phyloP scores from a whole-genome alignment of 352 stramenopile species.

The Globisporangium recalcitrans region DNA sequence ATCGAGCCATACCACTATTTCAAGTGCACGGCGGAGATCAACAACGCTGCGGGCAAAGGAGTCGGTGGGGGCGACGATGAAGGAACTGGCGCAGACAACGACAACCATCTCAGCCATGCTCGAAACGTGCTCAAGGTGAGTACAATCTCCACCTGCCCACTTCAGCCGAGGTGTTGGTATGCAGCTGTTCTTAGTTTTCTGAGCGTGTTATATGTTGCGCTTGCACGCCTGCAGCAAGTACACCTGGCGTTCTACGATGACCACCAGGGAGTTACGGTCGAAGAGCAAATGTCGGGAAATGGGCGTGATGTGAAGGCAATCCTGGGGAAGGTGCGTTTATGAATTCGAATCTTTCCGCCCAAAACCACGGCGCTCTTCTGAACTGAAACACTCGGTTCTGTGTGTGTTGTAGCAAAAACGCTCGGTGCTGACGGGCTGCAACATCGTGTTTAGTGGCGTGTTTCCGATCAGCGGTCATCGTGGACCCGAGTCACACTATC shows the following conservation, averaged over 20 bases:
- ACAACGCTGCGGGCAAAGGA: slow-evolving; percentile 66
- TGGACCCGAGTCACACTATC: slow-evolving; percentile 57
- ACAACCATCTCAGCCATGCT: slow-evolving; percentile 53
- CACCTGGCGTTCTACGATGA: slow-evolving; percentile 57
- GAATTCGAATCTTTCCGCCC: neutral
- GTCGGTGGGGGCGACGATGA: slow-evolving; percentile 37
- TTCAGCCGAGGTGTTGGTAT: neutral
- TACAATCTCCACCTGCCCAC: neutral
- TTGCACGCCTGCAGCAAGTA: slow-evolving; percentile 28
- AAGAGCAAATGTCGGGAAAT: slow-evolving; percentile 68
- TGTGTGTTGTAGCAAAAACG: slow-evolving; percentile 52
- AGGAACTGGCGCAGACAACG: slow-evolving; percentile 21
- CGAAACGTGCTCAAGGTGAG: slow-evolving; percentile 52
- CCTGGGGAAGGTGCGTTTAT: slow-evolving; percentile 40
- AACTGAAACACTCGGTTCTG: slow-evolving; percentile 4
- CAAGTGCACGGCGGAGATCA: slow-evolving; percentile 77
- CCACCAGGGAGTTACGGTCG: slow-evolving; percentile 44
- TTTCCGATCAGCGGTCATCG: slow-evolving; percentile 57
- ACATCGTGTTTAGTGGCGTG: slow-evolving; percentile 79
- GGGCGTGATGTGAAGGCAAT: slow-evolving; percentile 67
- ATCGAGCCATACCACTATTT: slow-evolving; percentile 86
- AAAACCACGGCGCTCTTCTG: neutral
- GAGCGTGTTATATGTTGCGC: neutral
- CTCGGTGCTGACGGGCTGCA: slow-evolving; percentile 49
- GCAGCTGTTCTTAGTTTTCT: neutral